phyloP scores from a whole-genome alignment of 108 stramenopile species.

The Skeletonema costatum region DNA sequence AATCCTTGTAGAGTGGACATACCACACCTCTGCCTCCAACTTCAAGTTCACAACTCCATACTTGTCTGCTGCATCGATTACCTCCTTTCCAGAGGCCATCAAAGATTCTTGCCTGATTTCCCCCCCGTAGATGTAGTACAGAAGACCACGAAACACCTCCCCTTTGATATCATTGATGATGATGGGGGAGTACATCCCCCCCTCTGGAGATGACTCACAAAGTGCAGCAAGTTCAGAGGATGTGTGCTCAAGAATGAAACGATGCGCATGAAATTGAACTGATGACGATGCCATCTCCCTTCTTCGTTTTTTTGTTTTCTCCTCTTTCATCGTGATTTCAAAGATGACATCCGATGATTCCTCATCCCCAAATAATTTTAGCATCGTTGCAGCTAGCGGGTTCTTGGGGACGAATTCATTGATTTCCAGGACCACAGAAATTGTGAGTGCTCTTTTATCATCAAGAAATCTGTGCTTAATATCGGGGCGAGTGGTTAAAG shows the following conservation, averaged over 20 bases:
- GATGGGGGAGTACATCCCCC: not conserved
- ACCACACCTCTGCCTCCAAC: constrained; percentile 16
- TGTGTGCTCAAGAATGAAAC: constrained; percentile 2
- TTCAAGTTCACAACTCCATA: constrained; percentile 24
- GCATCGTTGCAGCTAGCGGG: not conserved
- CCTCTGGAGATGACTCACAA: not conserved
- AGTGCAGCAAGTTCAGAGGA: constrained; percentile 1
- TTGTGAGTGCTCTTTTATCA: not conserved
- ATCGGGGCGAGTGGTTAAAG: not conserved
- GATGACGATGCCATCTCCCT: not conserved
- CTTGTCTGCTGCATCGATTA: constrained; percentile 18
- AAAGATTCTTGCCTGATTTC: not conserved
- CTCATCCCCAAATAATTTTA: constrained; percentile 1
- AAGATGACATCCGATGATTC: constrained; percentile 1
- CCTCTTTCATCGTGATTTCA: not conserved
- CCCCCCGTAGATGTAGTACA: constrained; percentile 2
- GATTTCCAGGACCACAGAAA: not conserved
- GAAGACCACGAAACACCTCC: not conserved
- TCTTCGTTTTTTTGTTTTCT: not conserved
- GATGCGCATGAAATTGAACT: constrained; percentile 1
- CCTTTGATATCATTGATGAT: not conserved
- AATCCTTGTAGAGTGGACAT: not conserved
- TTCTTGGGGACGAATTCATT: not conserved
- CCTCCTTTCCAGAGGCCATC: not conserved
- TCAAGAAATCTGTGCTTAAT: not conserved